phyloP scores from a whole-genome alignment of 176 grass and related monocot species.

The Zoysia japonica region DNA sequence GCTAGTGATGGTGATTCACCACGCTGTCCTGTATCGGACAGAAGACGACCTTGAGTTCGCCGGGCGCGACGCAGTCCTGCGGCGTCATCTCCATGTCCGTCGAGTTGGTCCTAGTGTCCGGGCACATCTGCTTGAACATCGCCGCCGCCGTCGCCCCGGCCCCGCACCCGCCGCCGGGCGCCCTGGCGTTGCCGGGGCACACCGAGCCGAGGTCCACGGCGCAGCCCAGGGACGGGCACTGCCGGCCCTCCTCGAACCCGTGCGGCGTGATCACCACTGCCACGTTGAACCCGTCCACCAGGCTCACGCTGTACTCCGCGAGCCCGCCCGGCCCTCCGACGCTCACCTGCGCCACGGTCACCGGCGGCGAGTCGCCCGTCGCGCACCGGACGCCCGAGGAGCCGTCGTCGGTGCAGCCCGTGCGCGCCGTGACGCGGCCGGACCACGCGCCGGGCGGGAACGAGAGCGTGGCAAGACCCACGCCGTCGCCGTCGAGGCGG shows the following conservation, averaged over 20 bases:
- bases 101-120: conserved; percentile 42
- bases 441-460: conserved; percentile 42
- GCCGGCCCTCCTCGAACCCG: neutral
- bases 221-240: conserved; percentile 49
- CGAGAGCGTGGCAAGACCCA: conserved; percentile 28
- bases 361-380: conserved; percentile 38
- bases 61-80: conserved; percentile 39
- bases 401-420: neutral
- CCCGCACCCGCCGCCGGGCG: conserved; percentile 3
- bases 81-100: conserved; percentile 44
- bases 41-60: conserved; percentile 55
- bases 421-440: conserved; percentile 46
- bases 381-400: neutral
- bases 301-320: conserved; percentile 51
- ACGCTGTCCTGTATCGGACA: conserved; percentile 6
- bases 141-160: neutral
- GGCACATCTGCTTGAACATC: conserved; percentile 42
- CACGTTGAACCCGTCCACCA: conserved; percentile 65
- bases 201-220: conserved; percentile 32
- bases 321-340: conserved; percentile 4
- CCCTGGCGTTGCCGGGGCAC: conserved; percentile 6
- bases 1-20: neutral
- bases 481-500: conserved; percentile 24
- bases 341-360: conserved; percentile 49
- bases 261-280: conserved; percentile 43